These are phyloP conservation scores for Ogataea sp. DNA, from an alignment of 805 yeast genomes.

Conservation along the genomic window DNA sequence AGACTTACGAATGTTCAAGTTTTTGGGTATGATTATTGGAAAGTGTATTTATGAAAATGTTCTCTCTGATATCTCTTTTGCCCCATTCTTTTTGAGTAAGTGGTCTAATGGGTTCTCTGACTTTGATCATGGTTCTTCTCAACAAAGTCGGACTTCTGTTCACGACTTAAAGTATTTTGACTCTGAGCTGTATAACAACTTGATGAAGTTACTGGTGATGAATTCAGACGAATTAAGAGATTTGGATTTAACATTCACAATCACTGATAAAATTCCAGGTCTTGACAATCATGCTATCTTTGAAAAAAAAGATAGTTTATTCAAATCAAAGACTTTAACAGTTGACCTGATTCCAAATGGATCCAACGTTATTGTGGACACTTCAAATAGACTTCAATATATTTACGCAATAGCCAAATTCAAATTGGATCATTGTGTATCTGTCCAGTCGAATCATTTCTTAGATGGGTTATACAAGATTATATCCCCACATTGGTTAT, in stretches of 20 bases:
- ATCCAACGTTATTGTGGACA: slow-evolving; percentile 42
- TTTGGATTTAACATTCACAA: slow-evolving; percentile 60
- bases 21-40: slow-evolving; percentile 79
- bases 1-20: slow-evolving; percentile 32
- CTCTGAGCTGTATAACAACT: slow-evolving; percentile 50
- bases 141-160: slow-evolving; percentile 48
- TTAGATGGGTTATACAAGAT: slow-evolving; percentile 64
- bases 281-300: slow-evolving; percentile 2
- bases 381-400: slow-evolving; percentile 58
- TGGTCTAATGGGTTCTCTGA: slow-evolving; percentile 38
- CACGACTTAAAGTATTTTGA: slow-evolving; percentile 77
- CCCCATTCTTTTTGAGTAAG: slow-evolving; percentile 74
- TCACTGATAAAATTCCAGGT: slow-evolving; percentile 32
- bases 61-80: slow-evolving; percentile 74
- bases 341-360: slow-evolving; percentile 63
- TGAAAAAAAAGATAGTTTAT: not conserved
- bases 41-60: slow-evolving; percentile 83
- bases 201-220: slow-evolving; percentile 55
- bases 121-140: no score
- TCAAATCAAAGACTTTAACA: slow-evolving; percentile 22
- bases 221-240: slow-evolving; percentile 45
- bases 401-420: slow-evolving; percentile 72
- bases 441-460: slow-evolving; percentile 53
- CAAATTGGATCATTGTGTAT: slow-evolving; percentile 57
- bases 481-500: slow-evolving; percentile 67